Evolutionary conservation across 2,329 filamentous ascomycete species (phyloP), one percentile per base, ranked within the genome.

Genomic region (Pseudogymnoascus sp.): DNA sequence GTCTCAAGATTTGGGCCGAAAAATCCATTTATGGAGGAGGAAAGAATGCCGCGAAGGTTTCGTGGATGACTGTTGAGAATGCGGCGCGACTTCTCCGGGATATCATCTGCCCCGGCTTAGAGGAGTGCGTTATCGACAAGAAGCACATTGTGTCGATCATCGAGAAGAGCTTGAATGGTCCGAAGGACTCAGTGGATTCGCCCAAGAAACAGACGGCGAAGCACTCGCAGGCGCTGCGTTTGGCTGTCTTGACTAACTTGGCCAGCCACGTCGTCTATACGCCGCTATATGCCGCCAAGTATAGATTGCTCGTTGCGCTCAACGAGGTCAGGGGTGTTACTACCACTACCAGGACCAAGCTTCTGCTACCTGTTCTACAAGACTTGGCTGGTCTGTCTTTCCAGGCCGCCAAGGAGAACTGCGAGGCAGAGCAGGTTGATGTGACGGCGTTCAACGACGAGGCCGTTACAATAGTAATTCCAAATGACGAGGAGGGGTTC

Each of bases 41-140:
- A 5, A 73, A 79, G 35, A 71, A 75, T 12, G 77, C 75, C 2
- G 74, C 75, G 16, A 68, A 71, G 18, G 64, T 87, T 14, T 76
- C 81, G 50, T 83, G 82, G 78, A 77, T 95, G 60, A 73, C 81
- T 3, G 69, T 76, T 0, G 80, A 85, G 22, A 80, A 87, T 60
- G 76, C 77, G 2, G 76, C 80, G 43, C 85, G 83, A 62, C 74
- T 95, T 18, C 70, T 94, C 0, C 79, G 83, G 18, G 78, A 83
- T 18, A 79, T 88, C 37, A 74, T 97, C n/a, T 72, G 90, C 18
- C 90, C 90, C 0, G 83, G 81, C 1, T 75, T 96, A 8, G 92
- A 97, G 73, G 94, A 97, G 73, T 95, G 88, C 68, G 80, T 93
- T 3, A 82, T 97, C 66, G 91, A 97, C 70, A 77, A 84, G 3